phyloP scores from a whole-genome alignment of 108 stramenopile genomes.

The Skeletonema menzelii region DNA sequence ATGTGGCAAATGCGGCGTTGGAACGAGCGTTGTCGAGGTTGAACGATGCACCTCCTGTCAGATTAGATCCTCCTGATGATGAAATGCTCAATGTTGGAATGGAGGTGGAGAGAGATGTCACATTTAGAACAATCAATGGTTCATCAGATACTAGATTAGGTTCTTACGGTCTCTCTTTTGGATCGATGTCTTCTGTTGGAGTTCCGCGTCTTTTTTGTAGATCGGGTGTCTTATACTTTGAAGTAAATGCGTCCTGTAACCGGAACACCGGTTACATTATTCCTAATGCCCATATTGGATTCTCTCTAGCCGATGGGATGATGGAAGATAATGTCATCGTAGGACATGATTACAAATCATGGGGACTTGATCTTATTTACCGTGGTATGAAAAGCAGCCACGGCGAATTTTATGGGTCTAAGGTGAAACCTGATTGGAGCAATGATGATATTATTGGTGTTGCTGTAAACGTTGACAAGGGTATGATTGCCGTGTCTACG shows the following conservation, averaged over 20 bases:
- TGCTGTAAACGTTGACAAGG: conserved; percentile 21
- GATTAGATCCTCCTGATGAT: neutral
- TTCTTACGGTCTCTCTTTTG: neutral
- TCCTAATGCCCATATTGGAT: conserved; percentile 6
- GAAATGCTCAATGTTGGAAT: neutral
- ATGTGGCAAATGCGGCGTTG: neutral
- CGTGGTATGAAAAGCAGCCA: conserved; percentile 3
- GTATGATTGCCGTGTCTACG: conserved; percentile 17
- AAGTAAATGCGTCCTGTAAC: neutral
- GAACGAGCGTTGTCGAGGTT: neutral
- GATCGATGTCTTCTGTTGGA: neutral
- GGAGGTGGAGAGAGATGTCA: neutral
- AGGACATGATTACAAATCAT: conserved; percentile 9
- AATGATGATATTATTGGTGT: conserved; percentile 10
- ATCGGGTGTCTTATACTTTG: neutral
- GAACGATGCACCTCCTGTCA: neutral
- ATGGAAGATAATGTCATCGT: conserved; percentile 6
- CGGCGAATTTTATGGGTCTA: neutral
- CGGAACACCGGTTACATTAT: too few species aligned
- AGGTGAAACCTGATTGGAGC: neutral
- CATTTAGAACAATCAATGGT: neutral
- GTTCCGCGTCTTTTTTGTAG: neutral
- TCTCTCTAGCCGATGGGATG: conserved; percentile 13
- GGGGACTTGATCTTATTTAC: conserved; percentile 10
- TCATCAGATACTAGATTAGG: neutral